Evolutionary conservation across 495 filamentous ascomycete species (phyloP).

Genomic region (Jackrogersella minutella): DNA sequence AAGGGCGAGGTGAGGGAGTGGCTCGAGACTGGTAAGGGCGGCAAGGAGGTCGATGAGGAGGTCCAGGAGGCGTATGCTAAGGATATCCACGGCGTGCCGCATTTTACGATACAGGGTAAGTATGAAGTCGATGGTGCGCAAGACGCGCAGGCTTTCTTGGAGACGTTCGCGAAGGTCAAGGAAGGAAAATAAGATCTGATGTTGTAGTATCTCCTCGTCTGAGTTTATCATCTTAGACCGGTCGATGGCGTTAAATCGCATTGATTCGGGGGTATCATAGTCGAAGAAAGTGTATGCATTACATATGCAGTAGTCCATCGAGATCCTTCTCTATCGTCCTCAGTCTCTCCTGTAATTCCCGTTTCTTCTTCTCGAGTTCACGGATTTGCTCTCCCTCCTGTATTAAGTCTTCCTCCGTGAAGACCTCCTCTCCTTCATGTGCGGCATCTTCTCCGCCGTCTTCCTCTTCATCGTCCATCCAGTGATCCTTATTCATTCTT

Average conservation of each 20-base stretch:
- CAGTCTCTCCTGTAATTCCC: constrained; percentile 76
- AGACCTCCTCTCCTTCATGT: constrained; percentile 50
- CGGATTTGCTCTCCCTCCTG: constrained; percentile 81
- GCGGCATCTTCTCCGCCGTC: constrained; percentile 48
- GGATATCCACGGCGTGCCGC: constrained; percentile 73
- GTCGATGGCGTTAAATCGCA: constrained; percentile 23
- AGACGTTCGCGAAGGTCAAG: constrained; percentile 61
- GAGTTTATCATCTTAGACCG: not conserved
- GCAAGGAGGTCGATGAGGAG: constrained; percentile 73
- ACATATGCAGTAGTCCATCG: constrained; percentile 64
- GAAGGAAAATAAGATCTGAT: constrained; percentile 27
- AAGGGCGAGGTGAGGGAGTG: constrained; percentile 66
- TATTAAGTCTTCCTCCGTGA: constrained; percentile 79
- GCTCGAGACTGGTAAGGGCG: constrained; percentile 68
- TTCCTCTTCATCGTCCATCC: constrained; percentile 58
- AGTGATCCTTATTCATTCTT: constrained; percentile 69
- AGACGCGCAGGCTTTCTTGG: constrained; percentile 62
- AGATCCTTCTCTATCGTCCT: constrained; percentile 83
- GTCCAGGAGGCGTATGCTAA: constrained; percentile 58
- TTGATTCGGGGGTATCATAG: constrained; percentile 36
- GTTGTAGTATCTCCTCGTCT: not conserved
- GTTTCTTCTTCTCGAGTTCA: constrained; percentile 80
- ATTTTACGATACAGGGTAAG: constrained; percentile 70
- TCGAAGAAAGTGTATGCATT: not conserved
- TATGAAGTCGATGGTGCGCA: constrained; percentile 71